phyloP scores from a whole-genome alignment of 257 asterid genomes.

The Ehretia macrophylla region DNA sequence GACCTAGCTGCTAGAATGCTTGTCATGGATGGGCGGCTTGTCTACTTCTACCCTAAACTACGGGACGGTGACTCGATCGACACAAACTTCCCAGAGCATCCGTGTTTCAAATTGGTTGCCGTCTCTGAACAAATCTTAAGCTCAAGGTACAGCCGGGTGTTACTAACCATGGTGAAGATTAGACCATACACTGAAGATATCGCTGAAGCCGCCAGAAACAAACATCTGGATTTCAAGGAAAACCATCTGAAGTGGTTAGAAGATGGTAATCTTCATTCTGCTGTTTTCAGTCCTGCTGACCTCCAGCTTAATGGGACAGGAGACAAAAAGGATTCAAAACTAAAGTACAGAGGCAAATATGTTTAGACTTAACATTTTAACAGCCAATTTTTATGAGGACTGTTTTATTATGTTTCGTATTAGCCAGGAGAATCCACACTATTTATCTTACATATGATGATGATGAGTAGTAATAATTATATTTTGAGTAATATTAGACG shows the following conservation, averaged over 20 bases:
- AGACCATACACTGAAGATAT: constrained; percentile 62
- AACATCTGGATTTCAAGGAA: constrained; percentile 70
- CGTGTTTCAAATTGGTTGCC: constrained; percentile 69
- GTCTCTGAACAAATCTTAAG: constrained; percentile 85
- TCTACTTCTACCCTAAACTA: constrained; percentile 83
- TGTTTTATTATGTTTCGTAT: constrained; percentile 1
- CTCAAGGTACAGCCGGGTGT: constrained; percentile 56
- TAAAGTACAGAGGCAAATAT: constrained; percentile 89
- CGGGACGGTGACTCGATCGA: constrained; percentile 60
- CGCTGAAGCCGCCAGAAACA: constrained; percentile 57
- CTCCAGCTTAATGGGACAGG: constrained; percentile 29
- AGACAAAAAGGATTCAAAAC: constrained; percentile 54
- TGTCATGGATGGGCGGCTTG: constrained; percentile 84
- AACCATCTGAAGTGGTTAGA: constrained; percentile 94
- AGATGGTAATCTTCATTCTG: constrained; percentile 95
- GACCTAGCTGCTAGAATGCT: constrained; percentile 94
- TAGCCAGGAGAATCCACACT: background rate
- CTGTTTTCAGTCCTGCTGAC: constrained; percentile 72
- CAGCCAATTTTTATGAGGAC: constrained; percentile 7
- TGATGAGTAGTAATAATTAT: too few relatives aligned
- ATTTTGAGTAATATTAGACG: too few relatives aligned
- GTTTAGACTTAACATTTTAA: constrained; percentile 39
- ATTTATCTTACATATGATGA: background rate
- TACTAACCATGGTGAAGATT: constrained; percentile 26
- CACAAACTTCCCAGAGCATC: constrained; percentile 81